Percentiles rank a stretch among this genome's conserved stretches.
Evolutionary conservation across 2,329 filamentous ascomycete genomes (phyloP).

Genomic region (Colletotrichum viniferum): DNA sequence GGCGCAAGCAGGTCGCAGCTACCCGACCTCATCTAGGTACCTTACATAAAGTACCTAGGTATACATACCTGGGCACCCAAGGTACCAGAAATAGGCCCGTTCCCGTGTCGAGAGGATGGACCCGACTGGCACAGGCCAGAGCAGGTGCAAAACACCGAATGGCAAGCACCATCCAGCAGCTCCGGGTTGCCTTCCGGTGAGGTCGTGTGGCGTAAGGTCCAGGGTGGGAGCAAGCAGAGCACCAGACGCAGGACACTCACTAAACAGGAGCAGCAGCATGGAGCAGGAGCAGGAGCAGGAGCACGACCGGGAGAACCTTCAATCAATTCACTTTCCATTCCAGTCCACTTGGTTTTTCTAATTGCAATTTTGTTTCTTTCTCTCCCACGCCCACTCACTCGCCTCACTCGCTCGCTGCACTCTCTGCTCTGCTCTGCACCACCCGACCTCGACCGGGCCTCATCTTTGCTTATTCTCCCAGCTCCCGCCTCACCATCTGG

Average conservation of each 20-base stretch:
- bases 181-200: neutral
- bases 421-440: neutral
- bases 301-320: neutral
- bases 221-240: neutral
- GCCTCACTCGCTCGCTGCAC: neutral
- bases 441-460: neutral
- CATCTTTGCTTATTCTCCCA: neutral
- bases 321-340: neutral
- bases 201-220: neutral
- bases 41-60: too few relatives aligned
- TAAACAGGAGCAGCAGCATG: neutral
- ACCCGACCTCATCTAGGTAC: neutral
- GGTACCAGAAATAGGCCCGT: constrained; percentile 2
- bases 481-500: neutral
- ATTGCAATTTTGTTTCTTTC: neutral
- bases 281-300: neutral
- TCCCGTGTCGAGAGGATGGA: neutral
- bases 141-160: neutral
- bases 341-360: neutral
- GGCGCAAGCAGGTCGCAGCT: neutral
- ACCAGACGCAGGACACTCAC: too few relatives aligned
- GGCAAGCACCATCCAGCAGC: neutral
- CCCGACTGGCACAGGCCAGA: neutral
- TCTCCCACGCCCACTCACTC: neutral
- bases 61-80: too few relatives aligned